These are phyloP conservation scores for Hypoxylon fragiforme DNA, from an alignment of 495 filamentous ascomycete genomes.

Conservation along the genomic window DNA sequence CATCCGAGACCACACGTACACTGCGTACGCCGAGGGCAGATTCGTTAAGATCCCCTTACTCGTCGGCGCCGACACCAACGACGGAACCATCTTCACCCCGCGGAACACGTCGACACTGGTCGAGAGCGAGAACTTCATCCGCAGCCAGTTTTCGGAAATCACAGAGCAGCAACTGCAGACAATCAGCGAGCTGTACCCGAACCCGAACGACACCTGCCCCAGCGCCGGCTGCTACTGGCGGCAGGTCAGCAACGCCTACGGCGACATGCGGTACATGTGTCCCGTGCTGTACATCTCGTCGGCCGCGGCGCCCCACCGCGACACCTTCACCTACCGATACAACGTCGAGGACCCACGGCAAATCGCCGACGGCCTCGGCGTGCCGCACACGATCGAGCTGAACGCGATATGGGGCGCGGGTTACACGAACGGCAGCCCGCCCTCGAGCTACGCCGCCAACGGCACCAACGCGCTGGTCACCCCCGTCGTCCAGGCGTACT, in stretches of 20 bases:
- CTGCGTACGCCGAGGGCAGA: slow-evolving; percentile 57
- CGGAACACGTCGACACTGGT: slow-evolving; percentile 46
- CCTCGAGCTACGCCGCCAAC: slow-evolving; percentile 56
- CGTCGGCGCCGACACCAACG: slow-evolving; percentile 71
- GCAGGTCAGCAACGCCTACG: slow-evolving; percentile 65
- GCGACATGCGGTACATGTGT: slow-evolving; percentile 76
- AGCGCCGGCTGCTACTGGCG: slow-evolving; percentile 58
- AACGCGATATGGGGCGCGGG: slow-evolving; percentile 61
- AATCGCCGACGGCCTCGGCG: slow-evolving; percentile 58
- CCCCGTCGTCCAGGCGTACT: slow-evolving; percentile 66
- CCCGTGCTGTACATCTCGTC: slow-evolving; percentile 61
- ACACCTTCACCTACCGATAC: slow-evolving; percentile 66
- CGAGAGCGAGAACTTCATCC: slow-evolving; percentile 60
- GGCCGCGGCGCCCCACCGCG: slow-evolving; percentile 43
- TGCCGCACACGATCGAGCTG: slow-evolving; percentile 64
- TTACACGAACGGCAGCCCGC: slow-evolving; percentile 37
- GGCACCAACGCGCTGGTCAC: slow-evolving; percentile 55
- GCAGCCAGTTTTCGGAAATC: slow-evolving; percentile 65
- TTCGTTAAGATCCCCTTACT: slow-evolving; percentile 73
- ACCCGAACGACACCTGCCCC: slow-evolving; percentile 46
- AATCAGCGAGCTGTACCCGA: slow-evolving; percentile 65
- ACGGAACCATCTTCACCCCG: slow-evolving; percentile 68
- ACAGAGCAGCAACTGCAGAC: slow-evolving; percentile 52
- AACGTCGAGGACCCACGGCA: slow-evolving; percentile 60
- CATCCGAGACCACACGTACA: slow-evolving; percentile 61